Conservation (phyloP, 371 early-diverging fungal species). For the Parasitella parasitica region DNA sequence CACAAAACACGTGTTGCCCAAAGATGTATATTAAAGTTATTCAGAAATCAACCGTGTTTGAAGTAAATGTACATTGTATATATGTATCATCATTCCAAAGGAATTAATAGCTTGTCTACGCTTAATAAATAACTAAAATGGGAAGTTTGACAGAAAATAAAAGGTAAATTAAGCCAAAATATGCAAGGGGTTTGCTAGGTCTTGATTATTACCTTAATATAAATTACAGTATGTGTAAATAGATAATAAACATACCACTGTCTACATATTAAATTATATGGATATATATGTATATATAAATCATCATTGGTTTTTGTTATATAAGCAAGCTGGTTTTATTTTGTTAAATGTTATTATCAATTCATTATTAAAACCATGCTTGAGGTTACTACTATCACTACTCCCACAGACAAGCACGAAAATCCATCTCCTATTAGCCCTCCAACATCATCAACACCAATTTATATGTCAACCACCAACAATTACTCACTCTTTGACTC, state of each 20-base stretch:
- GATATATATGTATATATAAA: not conserved
- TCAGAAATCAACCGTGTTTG: not conserved
- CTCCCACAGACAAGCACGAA: not conserved
- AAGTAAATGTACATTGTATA: not conserved
- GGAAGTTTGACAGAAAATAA: constrained; percentile 2
- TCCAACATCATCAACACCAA: not conserved
- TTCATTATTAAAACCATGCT: not conserved
- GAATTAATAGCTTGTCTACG: not conserved
- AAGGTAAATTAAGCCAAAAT: not conserved
- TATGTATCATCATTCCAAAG: not conserved
- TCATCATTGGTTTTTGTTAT: not conserved
- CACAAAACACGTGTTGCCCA: not conserved
- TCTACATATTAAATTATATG: not conserved
- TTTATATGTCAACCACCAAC: not conserved
- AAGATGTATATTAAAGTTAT: not conserved
- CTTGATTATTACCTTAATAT: not conserved
- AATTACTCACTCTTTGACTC: constrained; percentile 23
- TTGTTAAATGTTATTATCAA: not conserved
- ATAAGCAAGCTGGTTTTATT: not conserved
- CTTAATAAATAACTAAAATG: not conserved
- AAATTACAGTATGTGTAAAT: not conserved
- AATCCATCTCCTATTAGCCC: constrained; percentile 10
- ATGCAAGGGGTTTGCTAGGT: constrained; percentile 1
- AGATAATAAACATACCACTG: not conserved
- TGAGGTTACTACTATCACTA: not conserved